phyloP scores from a whole-genome alignment of 768 basidiomycete species.

The Rhodotorula diobovata region DNA sequence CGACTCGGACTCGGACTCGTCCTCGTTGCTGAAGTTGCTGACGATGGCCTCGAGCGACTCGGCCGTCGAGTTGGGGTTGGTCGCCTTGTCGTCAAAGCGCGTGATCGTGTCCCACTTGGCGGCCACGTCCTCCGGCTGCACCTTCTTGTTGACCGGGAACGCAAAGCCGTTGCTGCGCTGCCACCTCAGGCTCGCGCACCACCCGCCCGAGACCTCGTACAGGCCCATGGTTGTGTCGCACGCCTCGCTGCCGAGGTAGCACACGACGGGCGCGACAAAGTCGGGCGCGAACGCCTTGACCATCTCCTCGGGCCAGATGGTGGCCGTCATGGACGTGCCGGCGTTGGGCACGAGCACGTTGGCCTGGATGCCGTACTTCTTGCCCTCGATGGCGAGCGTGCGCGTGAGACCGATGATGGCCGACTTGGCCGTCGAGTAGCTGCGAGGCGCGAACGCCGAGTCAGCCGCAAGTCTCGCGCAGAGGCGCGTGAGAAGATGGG shows the following conservation, averaged over 20 bases:
- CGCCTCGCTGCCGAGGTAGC: conserved; percentile 76
- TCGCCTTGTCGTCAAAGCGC: conserved; percentile 77
- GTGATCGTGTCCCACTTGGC: conserved; percentile 79
- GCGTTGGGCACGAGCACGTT: conserved; percentile 53
- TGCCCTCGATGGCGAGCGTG: conserved; percentile 83
- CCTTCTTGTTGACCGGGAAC: conserved; percentile 71
- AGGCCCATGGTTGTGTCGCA: conserved; percentile 67
- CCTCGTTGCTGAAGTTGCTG: conserved; percentile 58
- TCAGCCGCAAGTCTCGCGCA: neutral
- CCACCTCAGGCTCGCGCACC: conserved; percentile 90
- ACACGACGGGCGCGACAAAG: conserved; percentile 85
- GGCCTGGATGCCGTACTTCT: conserved; percentile 81
- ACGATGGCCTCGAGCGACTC: conserved; percentile 73
- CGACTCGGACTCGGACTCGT: conserved; percentile 22
- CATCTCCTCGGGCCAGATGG: conserved; percentile 45
- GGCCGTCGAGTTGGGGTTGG: conserved; percentile 66
- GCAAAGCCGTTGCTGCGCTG: conserved; percentile 80
- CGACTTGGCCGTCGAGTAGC: conserved; percentile 85
- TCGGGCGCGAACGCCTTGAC: conserved; percentile 61
- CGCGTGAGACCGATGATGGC: conserved; percentile 86
- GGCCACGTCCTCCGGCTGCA: conserved; percentile 74
- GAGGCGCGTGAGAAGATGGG: neutral
- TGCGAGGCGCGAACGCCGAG: conserved; percentile 45
- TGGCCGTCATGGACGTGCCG: conserved; percentile 33
- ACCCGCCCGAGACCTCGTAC: conserved; percentile 85